Percentiles rank a stretch among this genome's conserved stretches.
phyloP scores from a whole-genome alignment of 176 grass and related monocot genomes.

The Paspalum notatum region DNA sequence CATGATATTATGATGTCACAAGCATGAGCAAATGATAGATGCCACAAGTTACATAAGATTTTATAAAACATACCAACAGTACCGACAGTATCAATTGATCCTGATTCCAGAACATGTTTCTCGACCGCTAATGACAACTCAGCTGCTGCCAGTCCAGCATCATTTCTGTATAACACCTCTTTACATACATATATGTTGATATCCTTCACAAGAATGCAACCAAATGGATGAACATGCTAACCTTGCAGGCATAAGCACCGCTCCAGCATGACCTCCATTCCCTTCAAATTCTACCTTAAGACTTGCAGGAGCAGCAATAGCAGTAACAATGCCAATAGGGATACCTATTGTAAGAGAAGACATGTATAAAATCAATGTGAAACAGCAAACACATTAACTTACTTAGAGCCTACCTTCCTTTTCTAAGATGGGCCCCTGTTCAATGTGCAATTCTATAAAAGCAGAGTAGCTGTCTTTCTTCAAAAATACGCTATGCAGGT shows the following conservation, averaged over 20 bases:
- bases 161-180: constrained; percentile 65
- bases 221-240: constrained; percentile 40
- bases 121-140: constrained; percentile 86
- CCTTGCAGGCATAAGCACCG: constrained; percentile 93
- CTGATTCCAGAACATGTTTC: constrained; percentile 90
- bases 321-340: constrained; percentile 90
- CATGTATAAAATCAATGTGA: constrained; percentile 18
- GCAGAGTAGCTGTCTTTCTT: constrained; percentile 77
- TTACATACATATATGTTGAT: not conserved
- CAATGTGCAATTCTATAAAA: constrained; percentile 98
- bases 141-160: constrained; percentile 89
- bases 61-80: constrained; percentile 71
- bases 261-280: constrained; percentile 94
- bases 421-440: constrained; percentile 93
- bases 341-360: constrained; percentile 60
- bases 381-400: not conserved
- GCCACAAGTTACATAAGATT: not conserved
- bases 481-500: constrained; percentile 68
- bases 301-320: constrained; percentile 97
- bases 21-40: not conserved
- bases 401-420: constrained; percentile 72
- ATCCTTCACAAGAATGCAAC: not conserved
- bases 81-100: constrained; percentile 91
- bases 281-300: constrained; percentile 86
- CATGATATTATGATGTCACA: constrained; percentile 12